Conservation (phyloP, 768 basidiomycete genomes). For the Sarcomyxa edulis region DNA sequence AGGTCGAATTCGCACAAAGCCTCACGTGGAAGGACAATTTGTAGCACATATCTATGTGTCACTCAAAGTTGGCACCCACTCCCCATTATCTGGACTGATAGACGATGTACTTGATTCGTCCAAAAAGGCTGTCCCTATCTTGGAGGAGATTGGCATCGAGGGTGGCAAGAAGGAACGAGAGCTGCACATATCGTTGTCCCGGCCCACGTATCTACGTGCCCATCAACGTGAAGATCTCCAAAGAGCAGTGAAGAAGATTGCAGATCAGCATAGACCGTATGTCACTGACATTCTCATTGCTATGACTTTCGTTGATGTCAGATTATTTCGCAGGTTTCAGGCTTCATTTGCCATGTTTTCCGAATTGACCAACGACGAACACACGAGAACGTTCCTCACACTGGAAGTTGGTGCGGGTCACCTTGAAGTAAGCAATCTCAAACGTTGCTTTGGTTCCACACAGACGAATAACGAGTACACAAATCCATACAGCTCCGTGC, state of each 20-base stretch:
- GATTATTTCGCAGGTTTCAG: conserved; percentile 50
- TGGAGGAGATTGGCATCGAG: conserved; percentile 32
- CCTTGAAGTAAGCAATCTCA: conserved; percentile 46
- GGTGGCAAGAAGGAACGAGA: conserved; percentile 29
- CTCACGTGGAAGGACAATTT: conserved; percentile 86
- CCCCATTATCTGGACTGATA: conserved; percentile 41
- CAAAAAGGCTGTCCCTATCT: conserved; percentile 36
- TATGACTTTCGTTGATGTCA: background rate
- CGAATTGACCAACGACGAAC: conserved; percentile 74
- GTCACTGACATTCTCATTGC: conserved; percentile 16
- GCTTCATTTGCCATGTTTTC: conserved; percentile 71
- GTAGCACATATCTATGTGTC: conserved; percentile 75
- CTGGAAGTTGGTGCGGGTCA: conserved; percentile 84
- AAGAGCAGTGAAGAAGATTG: conserved; percentile 48
- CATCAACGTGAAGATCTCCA: conserved; percentile 77
- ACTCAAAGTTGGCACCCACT: conserved; percentile 37
- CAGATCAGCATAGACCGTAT: conserved; percentile 42
- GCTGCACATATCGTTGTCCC: conserved; percentile 82
- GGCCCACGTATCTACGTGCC: conserved; percentile 73
- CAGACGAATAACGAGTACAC: conserved; percentile 2
- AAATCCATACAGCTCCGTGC: conserved; percentile 44
- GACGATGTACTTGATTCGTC: conserved; percentile 38
- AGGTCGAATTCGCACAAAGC: conserved; percentile 68
- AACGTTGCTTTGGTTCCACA: conserved; percentile 1
- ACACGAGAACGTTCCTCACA: conserved; percentile 74